A percentile compares a stretch with the other conserved stretches of the same genome.
Evolutionary conservation across 176 grass and related monocot genomes (phyloP).

Genomic region (Zoysia pacifica): DNA sequence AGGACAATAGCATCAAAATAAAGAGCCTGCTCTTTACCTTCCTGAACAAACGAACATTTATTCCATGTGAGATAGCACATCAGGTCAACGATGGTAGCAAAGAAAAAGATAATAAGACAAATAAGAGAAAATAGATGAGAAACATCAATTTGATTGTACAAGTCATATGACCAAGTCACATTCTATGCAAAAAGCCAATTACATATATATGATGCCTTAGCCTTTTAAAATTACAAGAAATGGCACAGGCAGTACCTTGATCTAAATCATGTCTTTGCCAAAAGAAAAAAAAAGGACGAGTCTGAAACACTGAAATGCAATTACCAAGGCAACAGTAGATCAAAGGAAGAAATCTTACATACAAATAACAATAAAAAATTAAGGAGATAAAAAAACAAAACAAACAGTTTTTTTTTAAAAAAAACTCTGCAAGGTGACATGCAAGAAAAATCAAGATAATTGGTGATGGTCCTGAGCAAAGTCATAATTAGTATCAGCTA

Average conservation of each 20-base stretch:
- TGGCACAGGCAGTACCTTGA: too few species aligned
- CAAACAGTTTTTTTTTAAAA: neutral
- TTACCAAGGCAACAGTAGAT: too few species aligned
- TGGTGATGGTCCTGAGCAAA: neutral
- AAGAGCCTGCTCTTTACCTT: slow-evolving; percentile 91
- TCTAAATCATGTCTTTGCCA: too few species aligned
- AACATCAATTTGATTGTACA: neutral
- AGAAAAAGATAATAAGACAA: neutral
- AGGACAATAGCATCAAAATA: slow-evolving; percentile 83
- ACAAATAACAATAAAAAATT: too few species aligned
- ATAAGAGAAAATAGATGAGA: neutral
- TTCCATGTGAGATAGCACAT: neutral
- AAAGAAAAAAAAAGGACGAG: too few species aligned
- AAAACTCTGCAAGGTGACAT: neutral
- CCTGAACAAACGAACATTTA: slow-evolving; percentile 35
- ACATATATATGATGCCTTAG: too few species aligned
- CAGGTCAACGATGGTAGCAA: neutral
- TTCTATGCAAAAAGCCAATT: too few species aligned
- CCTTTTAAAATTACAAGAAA: too few species aligned
- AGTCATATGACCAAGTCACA: too few species aligned
- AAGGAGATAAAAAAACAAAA: too few species aligned
- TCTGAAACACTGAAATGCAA: too few species aligned
- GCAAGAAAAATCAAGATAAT: neutral
- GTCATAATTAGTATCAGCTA: neutral
- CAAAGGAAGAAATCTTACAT: too few species aligned